phyloP scores from a whole-genome alignment of 306 rosid genomes.

The Acacia acuminata region DNA sequence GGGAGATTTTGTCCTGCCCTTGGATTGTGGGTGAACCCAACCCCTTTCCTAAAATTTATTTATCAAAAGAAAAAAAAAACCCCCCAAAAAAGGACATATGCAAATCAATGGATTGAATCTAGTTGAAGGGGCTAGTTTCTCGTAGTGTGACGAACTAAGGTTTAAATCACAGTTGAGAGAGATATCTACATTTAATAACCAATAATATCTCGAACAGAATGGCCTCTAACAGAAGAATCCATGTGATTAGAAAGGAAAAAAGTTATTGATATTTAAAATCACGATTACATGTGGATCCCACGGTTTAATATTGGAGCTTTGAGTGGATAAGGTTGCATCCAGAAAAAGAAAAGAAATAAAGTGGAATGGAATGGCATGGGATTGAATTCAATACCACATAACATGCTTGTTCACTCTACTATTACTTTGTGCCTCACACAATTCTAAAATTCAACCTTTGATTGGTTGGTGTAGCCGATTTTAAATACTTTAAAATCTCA shows the following conservation, averaged over 20 bases:
- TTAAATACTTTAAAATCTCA: too few relatives aligned
- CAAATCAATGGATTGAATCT: too few relatives aligned
- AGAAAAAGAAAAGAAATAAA: background rate
- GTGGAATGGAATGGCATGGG: background rate
- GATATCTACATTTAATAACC: too few relatives aligned
- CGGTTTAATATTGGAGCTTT: background rate
- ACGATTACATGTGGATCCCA: conserved; percentile 2
- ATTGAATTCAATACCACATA: conserved; percentile 12
- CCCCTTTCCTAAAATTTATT: too few relatives aligned
- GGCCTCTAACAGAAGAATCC: rapidly evolving
- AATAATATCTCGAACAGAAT: rapidly evolving
- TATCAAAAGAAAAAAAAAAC: too few relatives aligned
- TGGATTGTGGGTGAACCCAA: too few relatives aligned
- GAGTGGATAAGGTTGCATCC: conserved; percentile 9
- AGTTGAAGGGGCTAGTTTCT: too few relatives aligned
- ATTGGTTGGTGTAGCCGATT: background rate
- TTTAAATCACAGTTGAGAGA: rapidly evolving
- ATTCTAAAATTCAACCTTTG: background rate
- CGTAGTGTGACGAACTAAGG: rapidly evolving
- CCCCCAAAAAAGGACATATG: too few relatives aligned
- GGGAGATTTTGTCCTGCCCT: too few relatives aligned
- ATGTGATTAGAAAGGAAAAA: too few relatives aligned
- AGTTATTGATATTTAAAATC: background rate
- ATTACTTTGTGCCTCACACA: background rate
- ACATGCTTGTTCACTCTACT: background rate